Evolutionary conservation across 2,329 filamentous ascomycete species (phyloP).

Genomic region (Ampelomyces quisqualis): DNA sequence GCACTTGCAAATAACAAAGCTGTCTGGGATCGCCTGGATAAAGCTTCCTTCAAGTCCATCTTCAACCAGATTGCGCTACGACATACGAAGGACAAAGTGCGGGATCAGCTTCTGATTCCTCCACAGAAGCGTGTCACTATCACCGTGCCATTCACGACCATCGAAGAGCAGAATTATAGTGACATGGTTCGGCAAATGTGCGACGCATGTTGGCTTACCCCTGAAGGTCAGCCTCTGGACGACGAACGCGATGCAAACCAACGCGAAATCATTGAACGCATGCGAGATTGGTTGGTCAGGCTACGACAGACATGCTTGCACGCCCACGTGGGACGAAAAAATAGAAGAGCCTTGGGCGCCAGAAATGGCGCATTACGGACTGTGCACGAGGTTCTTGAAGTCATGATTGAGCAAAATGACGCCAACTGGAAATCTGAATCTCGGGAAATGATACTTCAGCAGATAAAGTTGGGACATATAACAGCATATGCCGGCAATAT

Average conservation of each 20-base stretch:
- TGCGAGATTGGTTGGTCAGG: conserved; percentile 76
- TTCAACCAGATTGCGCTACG: conserved; percentile 74
- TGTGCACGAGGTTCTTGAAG: conserved; percentile 80
- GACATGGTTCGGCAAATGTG: conserved; percentile 75
- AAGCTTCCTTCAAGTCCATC: conserved; percentile 64
- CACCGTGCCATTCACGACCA: conserved; percentile 82
- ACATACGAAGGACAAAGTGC: conserved; percentile 80
- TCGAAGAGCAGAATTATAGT: conserved; percentile 88
- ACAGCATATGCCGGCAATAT: conserved; percentile 69
- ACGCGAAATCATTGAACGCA: conserved; percentile 60
- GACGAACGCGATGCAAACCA: conserved; percentile 67
- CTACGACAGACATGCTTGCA: conserved; percentile 83
- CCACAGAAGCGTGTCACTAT: conserved; percentile 83
- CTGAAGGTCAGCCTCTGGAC: conserved; percentile 61
- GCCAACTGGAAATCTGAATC: conserved; percentile 64
- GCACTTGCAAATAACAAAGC: conserved; percentile 67
- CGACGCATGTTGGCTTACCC: conserved; percentile 65
- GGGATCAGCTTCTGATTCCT: conserved; percentile 76
- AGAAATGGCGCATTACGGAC: conserved; percentile 71
- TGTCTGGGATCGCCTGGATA: conserved; percentile 71
- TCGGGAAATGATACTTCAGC: conserved; percentile 62
- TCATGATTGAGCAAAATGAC: conserved; percentile 88
- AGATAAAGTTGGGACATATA: conserved; percentile 72
- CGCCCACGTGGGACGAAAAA: conserved; percentile 73
- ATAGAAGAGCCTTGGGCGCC: conserved; percentile 62